Base-by-base conservation (phyloP, 352 stramenopile species). In the Pythium plurisporium region DNA sequence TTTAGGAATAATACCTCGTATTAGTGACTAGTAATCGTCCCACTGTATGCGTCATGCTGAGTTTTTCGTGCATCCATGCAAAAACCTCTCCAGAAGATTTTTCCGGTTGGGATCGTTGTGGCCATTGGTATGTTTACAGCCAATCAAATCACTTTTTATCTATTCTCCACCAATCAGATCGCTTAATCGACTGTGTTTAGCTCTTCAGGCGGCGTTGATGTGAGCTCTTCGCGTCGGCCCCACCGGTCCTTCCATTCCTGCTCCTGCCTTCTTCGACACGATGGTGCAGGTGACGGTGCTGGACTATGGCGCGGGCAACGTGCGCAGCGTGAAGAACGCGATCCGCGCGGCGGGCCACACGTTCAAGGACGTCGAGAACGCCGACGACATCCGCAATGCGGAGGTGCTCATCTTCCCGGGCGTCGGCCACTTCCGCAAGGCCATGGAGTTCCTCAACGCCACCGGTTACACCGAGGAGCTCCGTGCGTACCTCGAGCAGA, bases 241-340 rank as follows among this genome's bases (percentile, higher is more conserved):
- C 12, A n/a, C 22, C 14, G 19, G 52, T 36, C 46, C 36, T 49
- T 63, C 25, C 55, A 40, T 47, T 54, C 34, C n/a, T 42, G 17
- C 33, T 22, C n/a, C 12, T 55, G 37, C 15, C 17, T 23, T 14
- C n/a, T 20, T 22, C 34, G 14, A 15, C 2, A 44, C 15, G 15
- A 89, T 89, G 79, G 79, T 89, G 56, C 53, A 89, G 59, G 80
- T 94, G 54, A 87, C 77, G 12, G 73, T 99, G 26, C 81, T 99
- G 7, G 97, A 99, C 75, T 99, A 99, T 68, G 97, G 97, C 57
- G 97, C 96, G n/a, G 97, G 97, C 62, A 99, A 99, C 75, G 96
- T 99, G 58, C 90, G 96, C 60, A 98, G 91, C 59, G 82, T 99
- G 12, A 89, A 86, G 73, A 99, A 99, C 70, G 96, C 96, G 31